Evolutionary conservation across 2,329 filamentous ascomycete species (phyloP).

Genomic region (Rutstroemia sp.): DNA sequence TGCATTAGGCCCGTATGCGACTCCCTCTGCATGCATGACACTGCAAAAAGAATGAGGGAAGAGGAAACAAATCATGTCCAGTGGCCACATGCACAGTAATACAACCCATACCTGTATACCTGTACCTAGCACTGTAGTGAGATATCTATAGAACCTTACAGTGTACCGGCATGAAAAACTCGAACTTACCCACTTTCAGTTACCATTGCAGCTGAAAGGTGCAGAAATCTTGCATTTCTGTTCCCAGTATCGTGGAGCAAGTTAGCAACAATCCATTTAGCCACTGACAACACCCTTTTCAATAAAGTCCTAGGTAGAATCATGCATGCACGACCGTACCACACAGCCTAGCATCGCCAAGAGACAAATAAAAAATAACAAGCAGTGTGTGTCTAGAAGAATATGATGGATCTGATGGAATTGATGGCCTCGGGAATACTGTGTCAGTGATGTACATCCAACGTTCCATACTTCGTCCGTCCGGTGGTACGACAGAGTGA

Average conservation of each 20-base stretch:
- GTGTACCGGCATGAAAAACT: background rate
- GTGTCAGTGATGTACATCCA: no score
- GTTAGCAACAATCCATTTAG: slow-evolving; percentile 1
- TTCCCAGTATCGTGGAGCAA: slow-evolving; percentile 8
- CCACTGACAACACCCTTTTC: slow-evolving; percentile 1
- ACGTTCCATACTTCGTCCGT: no score
- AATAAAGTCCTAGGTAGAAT: background rate
- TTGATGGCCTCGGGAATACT: no score
- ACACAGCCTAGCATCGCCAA: slow-evolving; percentile 3
- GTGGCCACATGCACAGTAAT: slow-evolving; percentile 6
- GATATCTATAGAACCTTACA: background rate
- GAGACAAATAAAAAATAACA: background rate
- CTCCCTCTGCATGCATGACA: background rate
- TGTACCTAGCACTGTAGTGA: background rate
- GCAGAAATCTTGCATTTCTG: slow-evolving; percentile 3
- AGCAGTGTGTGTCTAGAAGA: background rate
- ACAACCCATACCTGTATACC: background rate
- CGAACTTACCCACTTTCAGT: slow-evolving; percentile 7
- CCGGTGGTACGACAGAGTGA: no score
- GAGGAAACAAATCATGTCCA: background rate
- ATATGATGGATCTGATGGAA: background rate
- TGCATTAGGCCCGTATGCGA: no score
- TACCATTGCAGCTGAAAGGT: slow-evolving; percentile 7
- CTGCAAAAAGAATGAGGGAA: background rate
- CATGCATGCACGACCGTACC: slow-evolving; percentile 9